These are phyloP conservation scores for Xylariaceae sp. DNA, from an alignment of 2,329 filamentous ascomycete genomes.

Conservation along the genomic window DNA sequence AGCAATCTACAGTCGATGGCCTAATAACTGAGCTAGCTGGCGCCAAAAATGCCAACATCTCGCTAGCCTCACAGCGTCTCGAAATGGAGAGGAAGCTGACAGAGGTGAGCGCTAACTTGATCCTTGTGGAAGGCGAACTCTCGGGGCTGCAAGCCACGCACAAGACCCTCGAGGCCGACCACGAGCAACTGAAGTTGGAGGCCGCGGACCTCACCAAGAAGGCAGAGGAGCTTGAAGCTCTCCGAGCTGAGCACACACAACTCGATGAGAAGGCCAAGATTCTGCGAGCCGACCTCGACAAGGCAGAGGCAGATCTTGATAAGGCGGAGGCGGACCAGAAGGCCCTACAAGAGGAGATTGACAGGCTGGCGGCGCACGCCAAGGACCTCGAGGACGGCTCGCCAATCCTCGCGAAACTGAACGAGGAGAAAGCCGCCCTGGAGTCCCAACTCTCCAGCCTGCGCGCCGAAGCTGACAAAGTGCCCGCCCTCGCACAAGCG, in stretches of 20 bases:
- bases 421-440: conserved; percentile 35
- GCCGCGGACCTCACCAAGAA: conserved; percentile 34
- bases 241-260: conserved; percentile 34
- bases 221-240: conserved; percentile 34
- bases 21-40: conserved; percentile 37
- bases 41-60: conserved; percentile 39
- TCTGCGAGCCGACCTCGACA: conserved; percentile 37
- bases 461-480: conserved; percentile 26
- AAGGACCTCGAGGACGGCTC: conserved; percentile 35
- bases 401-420: conserved; percentile 29
- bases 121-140: conserved; percentile 31
- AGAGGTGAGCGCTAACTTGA: conserved; percentile 32
- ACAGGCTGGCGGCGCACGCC: conserved; percentile 30
- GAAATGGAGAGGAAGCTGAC: conserved; percentile 31
- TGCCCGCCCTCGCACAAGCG: conserved; percentile 23
- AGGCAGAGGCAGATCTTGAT: conserved; percentile 31
- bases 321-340: conserved; percentile 32
- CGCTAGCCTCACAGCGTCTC: conserved; percentile 36
- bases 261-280: conserved; percentile 34
- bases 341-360: conserved; percentile 32
- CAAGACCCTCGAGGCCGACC: conserved; percentile 33
- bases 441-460: conserved; percentile 25
- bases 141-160: conserved; percentile 29
- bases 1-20: conserved; percentile 35
- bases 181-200: conserved; percentile 33